phyloP scores from a whole-genome alignment of 2,329 filamentous ascomycete species.

The Nectriaceae sp. region DNA sequence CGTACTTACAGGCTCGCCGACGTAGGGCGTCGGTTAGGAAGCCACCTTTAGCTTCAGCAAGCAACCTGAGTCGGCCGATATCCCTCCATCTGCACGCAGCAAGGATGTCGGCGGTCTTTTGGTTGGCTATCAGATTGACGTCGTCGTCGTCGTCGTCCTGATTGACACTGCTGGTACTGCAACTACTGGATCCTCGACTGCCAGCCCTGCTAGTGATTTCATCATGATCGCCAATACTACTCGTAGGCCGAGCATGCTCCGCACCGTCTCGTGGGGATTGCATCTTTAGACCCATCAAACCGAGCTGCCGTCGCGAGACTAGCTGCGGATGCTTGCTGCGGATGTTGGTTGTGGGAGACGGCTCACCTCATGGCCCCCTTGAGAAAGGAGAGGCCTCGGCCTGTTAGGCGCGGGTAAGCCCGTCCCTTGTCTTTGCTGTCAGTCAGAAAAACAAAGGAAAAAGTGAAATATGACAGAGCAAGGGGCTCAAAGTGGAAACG shows the following conservation, averaged over 20 bases:
- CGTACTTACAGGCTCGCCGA: slow-evolving; percentile 72
- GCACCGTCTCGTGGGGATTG: not conserved
- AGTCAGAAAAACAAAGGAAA: not conserved
- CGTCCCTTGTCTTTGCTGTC: not conserved
- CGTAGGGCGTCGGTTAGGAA: slow-evolving; percentile 69
- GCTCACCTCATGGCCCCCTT: slow-evolving; percentile 14
- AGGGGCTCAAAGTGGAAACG: not conserved
- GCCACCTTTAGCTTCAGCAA: slow-evolving; percentile 67
- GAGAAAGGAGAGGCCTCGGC: not conserved
- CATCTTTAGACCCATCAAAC: not conserved
- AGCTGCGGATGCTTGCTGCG: no score
- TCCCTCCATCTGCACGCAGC: slow-evolving; percentile 63
- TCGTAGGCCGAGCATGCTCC: not conserved
- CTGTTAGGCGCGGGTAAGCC: not conserved
- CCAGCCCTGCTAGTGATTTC: not conserved
- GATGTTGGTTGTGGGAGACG: not conserved
- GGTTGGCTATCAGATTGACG: slow-evolving; percentile 13
- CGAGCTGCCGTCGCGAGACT: not conserved
- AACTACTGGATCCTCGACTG: not conserved
- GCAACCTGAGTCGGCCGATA: slow-evolving; percentile 53
- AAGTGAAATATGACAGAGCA: not conserved
- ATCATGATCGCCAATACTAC: not conserved
- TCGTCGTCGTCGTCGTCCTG: slow-evolving; percentile 11
- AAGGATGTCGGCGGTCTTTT: slow-evolving; percentile 43
- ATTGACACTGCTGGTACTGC: slow-evolving; percentile 7